Evolutionary conservation across 306 rosid genomes (phyloP), one percentile per base, ranked within the genome.

Genomic region (Sicyos baderoa): DNA sequence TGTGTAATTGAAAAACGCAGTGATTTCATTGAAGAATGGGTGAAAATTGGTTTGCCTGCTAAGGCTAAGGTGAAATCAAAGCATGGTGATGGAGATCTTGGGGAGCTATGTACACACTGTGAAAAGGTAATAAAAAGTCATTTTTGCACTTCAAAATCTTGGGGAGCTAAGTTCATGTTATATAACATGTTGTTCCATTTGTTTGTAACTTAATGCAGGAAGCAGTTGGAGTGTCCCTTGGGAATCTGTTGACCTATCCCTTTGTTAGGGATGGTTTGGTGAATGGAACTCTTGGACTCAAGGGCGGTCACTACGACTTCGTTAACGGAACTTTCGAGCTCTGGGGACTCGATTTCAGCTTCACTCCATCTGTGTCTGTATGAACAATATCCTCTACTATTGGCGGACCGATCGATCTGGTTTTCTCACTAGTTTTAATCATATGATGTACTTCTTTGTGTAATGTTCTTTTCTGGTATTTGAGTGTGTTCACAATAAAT

Each of bases 1-100:
- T 29, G 4, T 66, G 14, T 47, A 18, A 45, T 4, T 45, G 35
- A 7, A 53, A 21, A 17, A 16, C 19, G 17, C 81, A 93, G 98
- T 78, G 91, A 88, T 63, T 88, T 93, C 70, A 88, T 93, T 23
- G 97, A 93, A 76, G 96, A 93, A 51, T 93, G 98, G 98, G 87
- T 93, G 68, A 85, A 79, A 59, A 78, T 93, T 42, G 94, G 80
- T 37, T 17, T 78, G 57, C 91, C 98, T 47, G 98, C 98, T 10
- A 85, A 67, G 85, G 81, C 83, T 63, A 93, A 84, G 87, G 96
- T 90, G 76, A 80, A 82, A 55, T 10, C 84, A 72, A 16, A 54
- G 1, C 70, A 70, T 76, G 72, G 75, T 0, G 72, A 61, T 66
- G 88, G 79, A 68, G 14, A 76, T 5, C 54, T 89, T 53, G 61